Evolutionary conservation across 768 basidiomycete species (phyloP).

Genomic region (Naganishia friedmannii): DNA sequence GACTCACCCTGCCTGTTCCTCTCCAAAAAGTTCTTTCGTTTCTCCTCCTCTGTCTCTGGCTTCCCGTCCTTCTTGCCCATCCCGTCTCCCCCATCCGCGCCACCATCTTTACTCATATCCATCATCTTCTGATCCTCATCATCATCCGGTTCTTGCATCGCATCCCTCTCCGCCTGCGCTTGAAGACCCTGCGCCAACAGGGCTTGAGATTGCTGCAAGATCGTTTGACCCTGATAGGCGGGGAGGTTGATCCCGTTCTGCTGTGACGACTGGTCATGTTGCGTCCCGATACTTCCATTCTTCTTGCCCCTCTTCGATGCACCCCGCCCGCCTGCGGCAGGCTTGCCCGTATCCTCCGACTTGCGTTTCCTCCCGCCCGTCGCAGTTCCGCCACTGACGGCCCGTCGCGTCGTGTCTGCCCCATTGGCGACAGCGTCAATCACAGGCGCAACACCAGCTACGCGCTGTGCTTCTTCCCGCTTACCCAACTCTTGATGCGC

Average conservation of each 20-base stretch:
- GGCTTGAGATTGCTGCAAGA: conserved; percentile 17
- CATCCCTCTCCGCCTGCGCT: conserved; percentile 16
- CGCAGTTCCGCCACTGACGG: background rate
- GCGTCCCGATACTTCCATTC: conserved; percentile 15
- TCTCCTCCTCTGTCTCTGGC: conserved; percentile 97
- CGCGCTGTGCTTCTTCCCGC: conserved; percentile 68
- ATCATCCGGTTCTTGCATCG: conserved; percentile 44
- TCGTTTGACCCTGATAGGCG: conserved; percentile 17
- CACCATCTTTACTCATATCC: conserved; percentile 41
- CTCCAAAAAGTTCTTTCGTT: conserved; percentile 92
- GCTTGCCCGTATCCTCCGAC: conserved; percentile 34
- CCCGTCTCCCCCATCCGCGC: conserved; percentile 27
- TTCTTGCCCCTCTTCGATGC: conserved; percentile 43
- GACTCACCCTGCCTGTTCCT: conserved; percentile 88
- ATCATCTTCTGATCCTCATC: conserved; percentile 43
- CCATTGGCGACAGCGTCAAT: background rate
- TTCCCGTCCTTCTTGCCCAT: conserved; percentile 59
- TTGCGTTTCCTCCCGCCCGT: conserved; percentile 40
- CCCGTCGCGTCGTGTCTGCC: background rate
- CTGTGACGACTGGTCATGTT: conserved; percentile 19
- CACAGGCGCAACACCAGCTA: background rate
- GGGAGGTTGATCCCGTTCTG: conserved; percentile 14
- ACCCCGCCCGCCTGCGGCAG: background rate
- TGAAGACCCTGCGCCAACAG: conserved; percentile 9
- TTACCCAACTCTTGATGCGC: conserved; percentile 95